A percentile compares a stretch with the other conserved stretches of the same genome.
Evolutionary conservation across 1,284 basidiomycete genomes (phyloP).

Genomic region (Mycosarcoma mackinlayi): DNA sequence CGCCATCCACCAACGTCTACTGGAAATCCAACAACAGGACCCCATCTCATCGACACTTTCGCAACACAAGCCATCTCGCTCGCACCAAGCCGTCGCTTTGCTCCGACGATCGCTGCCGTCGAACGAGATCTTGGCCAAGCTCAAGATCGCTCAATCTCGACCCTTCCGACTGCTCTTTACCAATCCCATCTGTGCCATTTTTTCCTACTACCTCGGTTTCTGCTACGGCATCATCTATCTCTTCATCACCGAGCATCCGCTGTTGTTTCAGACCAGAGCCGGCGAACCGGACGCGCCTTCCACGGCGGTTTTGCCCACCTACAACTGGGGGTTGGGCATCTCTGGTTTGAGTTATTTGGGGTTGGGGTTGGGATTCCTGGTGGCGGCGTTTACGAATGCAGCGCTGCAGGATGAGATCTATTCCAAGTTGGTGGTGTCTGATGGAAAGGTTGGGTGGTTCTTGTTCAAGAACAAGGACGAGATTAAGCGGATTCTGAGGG

Average conservation of each 20-base stretch:
- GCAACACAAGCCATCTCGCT: too few relatives aligned
- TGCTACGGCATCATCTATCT: conserved; percentile 70
- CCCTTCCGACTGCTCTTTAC: conserved; percentile 68
- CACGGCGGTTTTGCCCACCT: conserved; percentile 65
- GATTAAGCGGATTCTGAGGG: conserved; percentile 16
- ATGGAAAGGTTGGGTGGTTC: conserved; percentile 46
- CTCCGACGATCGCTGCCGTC: conserved; percentile 12
- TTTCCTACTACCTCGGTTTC: conserved; percentile 70
- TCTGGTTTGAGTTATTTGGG: conserved; percentile 70
- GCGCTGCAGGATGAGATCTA: conserved; percentile 70
- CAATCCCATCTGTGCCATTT: conserved; percentile 67
- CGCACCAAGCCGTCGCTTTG: too few relatives aligned
- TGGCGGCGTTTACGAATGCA: conserved; percentile 68
- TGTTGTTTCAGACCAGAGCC: conserved; percentile 67
- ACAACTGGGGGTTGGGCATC: conserved; percentile 69
- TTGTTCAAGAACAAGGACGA: conserved; percentile 28
- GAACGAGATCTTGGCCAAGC: conserved; percentile 23
- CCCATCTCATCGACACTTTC: conserved; percentile 3
- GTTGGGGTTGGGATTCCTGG: conserved; percentile 69
- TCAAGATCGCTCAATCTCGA: conserved; percentile 65
- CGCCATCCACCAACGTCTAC: conserved; percentile 14
- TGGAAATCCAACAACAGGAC: conserved; percentile 22
- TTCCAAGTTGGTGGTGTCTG: conserved; percentile 46
- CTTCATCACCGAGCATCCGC: conserved; percentile 69
- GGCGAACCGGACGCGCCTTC: conserved; percentile 61